Base-by-base conservation (phyloP, 2,329 filamentous ascomycete genomes). In the Fusarium fujikuroi region DNA sequence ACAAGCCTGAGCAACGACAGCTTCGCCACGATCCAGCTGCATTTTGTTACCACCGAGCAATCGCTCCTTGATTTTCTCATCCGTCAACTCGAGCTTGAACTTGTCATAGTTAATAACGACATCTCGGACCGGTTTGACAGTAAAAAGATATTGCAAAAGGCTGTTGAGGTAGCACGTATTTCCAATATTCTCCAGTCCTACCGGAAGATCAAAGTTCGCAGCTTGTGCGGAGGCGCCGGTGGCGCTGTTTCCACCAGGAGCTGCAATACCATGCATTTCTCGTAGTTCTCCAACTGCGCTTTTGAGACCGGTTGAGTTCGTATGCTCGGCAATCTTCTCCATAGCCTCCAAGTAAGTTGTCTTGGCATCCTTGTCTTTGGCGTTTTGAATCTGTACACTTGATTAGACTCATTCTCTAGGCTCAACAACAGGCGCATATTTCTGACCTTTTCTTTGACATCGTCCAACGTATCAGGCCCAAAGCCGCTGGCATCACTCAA, bases 141-240 rank as follows among this genome's bases (percentile, higher is more conserved):
- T 97, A 80, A 97, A 98, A 74, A 98, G 92, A 79, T 97, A 98
- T 77, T 99, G 96, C 15, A 99, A 86, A 54, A 99, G 88, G 82
- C 95, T 98, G 85, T 99, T 99, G 61, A 99, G 87, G 78, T 99
- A 99, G 81, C 96, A 99, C 0, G 97, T 99, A 78, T 99, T 99
- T 66, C 96, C 95, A 64, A 98, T 97, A 76, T 98, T 99, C 72
- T 91, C 89, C 10, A 98, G 87, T 0, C 96, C 96, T 28, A 97
- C 93, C 1, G 96, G 96, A 81, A 93, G 91, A 36, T 89, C 85
- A 52, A 83, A 77, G 62, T 85, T 78, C 19, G 79, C 78, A 7
- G 76, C 62, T 43, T 60, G 70, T 21, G 47, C 42, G 23, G 47
- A 49, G 28, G 16, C 46, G 42, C 59, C 43, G 8, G 36, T 14